Conservation (phyloP, 2,329 filamentous ascomycete genomes). For the Ophiocordyceps camponoti-floridani region DNA sequence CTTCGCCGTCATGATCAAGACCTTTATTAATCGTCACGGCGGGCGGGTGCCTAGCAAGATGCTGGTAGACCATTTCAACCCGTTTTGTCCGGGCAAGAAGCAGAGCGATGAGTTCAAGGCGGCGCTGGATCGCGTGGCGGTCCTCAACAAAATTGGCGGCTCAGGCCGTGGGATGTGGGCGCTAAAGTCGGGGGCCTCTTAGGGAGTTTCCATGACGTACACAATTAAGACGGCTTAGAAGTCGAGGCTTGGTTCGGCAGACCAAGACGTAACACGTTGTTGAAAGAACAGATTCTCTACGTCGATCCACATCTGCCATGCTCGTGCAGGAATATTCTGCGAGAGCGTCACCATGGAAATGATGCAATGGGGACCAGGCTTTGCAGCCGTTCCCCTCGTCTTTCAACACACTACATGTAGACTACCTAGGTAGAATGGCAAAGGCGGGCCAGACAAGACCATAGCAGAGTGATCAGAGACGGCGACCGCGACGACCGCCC, state of each 20-base stretch:
- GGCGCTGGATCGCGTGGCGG: conserved; percentile 61
- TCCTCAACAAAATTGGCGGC: conserved; percentile 40
- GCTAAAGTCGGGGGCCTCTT: conserved; percentile 19
- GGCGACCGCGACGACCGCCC: conserved; percentile 99
- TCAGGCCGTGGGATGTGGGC: conserved; percentile 36
- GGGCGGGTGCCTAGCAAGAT: conserved; percentile 68
- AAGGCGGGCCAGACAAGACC: conserved; percentile 14
- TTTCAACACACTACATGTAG: conserved; percentile 48
- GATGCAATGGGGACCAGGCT: conserved; percentile 45
- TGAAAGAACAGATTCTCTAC: neutral
- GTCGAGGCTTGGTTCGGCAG: too few relatives aligned
- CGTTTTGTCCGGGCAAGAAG: conserved; percentile 45
- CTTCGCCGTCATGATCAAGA: conserved; percentile 54
- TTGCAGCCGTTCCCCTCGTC: conserved; percentile 54
- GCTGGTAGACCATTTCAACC: conserved; percentile 79
- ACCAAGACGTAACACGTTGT: too few relatives aligned
- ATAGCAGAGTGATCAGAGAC: conserved; percentile 53
- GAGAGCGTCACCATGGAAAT: conserved; percentile 21
- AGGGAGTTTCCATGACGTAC: neutral
- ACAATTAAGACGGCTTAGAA: too few relatives aligned
- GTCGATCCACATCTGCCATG: conserved; percentile 21
- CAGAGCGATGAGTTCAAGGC: conserved; percentile 66
- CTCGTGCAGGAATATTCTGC: too few relatives aligned
- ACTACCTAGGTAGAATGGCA: conserved; percentile 28
- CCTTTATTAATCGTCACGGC: conserved; percentile 62